phyloP scores from a whole-genome alignment of 352 stramenopile species.

The Pythium apleroticum region DNA sequence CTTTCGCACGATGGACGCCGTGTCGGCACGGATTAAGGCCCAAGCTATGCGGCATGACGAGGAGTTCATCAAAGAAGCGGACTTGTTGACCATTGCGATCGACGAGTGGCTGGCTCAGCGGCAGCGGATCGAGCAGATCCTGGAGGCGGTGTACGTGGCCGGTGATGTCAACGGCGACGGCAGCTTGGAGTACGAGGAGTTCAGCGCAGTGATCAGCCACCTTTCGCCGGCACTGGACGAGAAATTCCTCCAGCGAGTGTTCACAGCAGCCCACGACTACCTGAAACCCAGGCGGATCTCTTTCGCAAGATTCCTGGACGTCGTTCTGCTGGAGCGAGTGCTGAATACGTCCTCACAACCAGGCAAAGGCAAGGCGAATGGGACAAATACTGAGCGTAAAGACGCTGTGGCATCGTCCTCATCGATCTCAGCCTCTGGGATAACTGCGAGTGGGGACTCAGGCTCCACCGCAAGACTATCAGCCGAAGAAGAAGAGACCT shows the following conservation, averaged over 20 bases:
- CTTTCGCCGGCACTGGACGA: conserved; percentile 55
- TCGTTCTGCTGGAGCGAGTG: conserved; percentile 53
- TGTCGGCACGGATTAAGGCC: conserved; percentile 43
- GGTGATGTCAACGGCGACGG: conserved; percentile 71
- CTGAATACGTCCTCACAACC: conserved; percentile 32
- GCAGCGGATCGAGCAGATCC: conserved; percentile 59
- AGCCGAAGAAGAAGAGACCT: conserved; percentile 61
- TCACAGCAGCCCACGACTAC: conserved; percentile 59
- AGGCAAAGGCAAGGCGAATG: conserved; percentile 11
- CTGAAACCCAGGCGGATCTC: conserved; percentile 60
- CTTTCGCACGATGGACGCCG: conserved; percentile 48
- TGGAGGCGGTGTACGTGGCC: conserved; percentile 67
- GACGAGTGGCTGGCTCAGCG: conserved; percentile 60
- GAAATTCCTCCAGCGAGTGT: conserved; percentile 56
- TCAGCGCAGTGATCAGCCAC: conserved; percentile 57
- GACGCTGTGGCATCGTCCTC: not conserved
- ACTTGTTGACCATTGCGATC: conserved; percentile 55
- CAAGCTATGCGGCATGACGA: conserved; percentile 42
- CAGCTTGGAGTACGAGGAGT: conserved; percentile 74
- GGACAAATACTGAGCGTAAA: conserved; percentile 4
- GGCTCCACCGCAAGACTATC: not conserved
- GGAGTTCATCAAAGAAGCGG: conserved; percentile 63
- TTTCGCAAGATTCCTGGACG: conserved; percentile 59
- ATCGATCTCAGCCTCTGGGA: not conserved
- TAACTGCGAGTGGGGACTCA: not conserved